Base-by-base conservation (phyloP, 495 filamentous ascomycete species). In the Xylaria castorea region DNA sequence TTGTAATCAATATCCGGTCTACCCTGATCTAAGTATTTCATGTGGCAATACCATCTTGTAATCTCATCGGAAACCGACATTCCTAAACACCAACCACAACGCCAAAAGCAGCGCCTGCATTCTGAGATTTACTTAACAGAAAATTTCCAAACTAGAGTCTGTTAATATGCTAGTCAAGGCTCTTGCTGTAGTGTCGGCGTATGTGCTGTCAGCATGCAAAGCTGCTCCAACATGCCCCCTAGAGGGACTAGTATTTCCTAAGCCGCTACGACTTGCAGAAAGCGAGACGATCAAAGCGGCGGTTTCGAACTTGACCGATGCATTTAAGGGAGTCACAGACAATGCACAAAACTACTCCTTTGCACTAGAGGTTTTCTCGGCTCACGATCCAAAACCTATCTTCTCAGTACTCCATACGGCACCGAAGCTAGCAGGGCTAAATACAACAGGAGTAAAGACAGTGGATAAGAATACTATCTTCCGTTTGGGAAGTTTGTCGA, bases 401-500 rank as follows among this genome's bases (percentile, higher is more conserved):
- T 86, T 85, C 76, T 81, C 82, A 27, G 80, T 83, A 42, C 82
- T 84, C 67, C 84, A 84, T 72, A 87, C 86, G 20, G 81, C 87
- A 2, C 84, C 83, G 11, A 84, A 76, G 30, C 70, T 84, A 34
- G 66, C 62, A 38, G 69, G 32, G 0, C 61, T 83, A 58, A 80
- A 80, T 61, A 74, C 80, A 1, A 77, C 79, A 1, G 85, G 86
- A 0, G 81, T 84, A 5, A 81, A 75, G 11, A 79, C 68, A 1
- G 79, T 89, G 0, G 81, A 85, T 61, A 76, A 79, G 14, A 79
- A 87, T 68, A 84, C 85, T 0, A 80, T 87, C 0, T 87, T 80
- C 70, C 76, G 86, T 1, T 79, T 87, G 63, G 86, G 85, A 9
- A 88, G 87, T 66, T 77, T 87, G 30, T 85, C 86, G 7, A 89